Evolutionary conservation across 164 flowering plant genomes (phyloP), one percentile per base, ranked within the genome.

Genomic region (Euptelea pleiosperma): DNA sequence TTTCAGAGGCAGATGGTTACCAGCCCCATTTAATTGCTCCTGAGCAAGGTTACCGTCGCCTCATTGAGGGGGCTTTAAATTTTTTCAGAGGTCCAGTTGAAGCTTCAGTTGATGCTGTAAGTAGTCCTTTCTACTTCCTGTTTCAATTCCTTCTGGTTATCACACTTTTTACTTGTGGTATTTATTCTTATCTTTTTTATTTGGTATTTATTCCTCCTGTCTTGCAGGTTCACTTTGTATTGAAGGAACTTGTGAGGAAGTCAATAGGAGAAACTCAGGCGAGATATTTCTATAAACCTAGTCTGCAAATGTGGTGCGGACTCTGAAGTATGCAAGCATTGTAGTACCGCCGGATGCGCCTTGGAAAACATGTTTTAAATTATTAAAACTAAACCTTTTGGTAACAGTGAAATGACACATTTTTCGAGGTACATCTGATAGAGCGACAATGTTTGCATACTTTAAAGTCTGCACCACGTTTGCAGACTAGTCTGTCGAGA

Each of bases 21-120:
- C 96, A 89, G 66, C 96, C 94, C 42, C 96, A 89, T 72, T 66
- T 89, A 55, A 80, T 89, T 72, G 94, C 95, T 10, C 95, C 95
- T 1, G 95, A 87, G 68, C 91, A 81, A 67, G 96, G 82, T 46
- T 85, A 87, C 52, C 62, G 91, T 8, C 81, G 91, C 22, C 86
- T 85, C 12, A 83, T 87, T 61, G 96, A 87, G 14, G 69, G 82
- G 18, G 64, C 91, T 14, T 52, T 87, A 3, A 70, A 63, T 60
- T 82, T 72, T 68, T 82, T 87, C 61, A 77, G 82, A 73, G 87
- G 87, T 31, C 96, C 96, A 39, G 89, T 91, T 62, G 91, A 85
- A 75, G 96, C 91, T 41, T 79, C 96, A n/a, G 96, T 87, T 0
- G 87, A 87, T 73, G 86, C 89, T 64, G 91, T 87, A 72, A 73